Evolutionary conservation across 2,329 filamentous ascomycete genomes (phyloP).

Genomic region (Nothomitra cinnamomea): DNA sequence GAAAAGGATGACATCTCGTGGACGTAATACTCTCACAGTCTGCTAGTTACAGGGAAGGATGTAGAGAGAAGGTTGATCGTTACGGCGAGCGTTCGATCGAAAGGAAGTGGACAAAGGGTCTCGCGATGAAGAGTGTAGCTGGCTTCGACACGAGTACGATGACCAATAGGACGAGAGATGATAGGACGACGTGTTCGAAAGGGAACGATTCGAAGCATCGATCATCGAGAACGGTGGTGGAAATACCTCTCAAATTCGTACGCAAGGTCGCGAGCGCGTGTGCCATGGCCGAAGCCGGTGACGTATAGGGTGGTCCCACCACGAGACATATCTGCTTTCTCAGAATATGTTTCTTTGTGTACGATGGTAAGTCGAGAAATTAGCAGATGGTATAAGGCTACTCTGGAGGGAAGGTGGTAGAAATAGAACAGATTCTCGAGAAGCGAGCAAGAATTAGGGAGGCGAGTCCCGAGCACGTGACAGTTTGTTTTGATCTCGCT

Average conservation of each 20-base stretch:
- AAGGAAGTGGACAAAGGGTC: constrained; percentile 20
- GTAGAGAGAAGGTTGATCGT: constrained; percentile 18
- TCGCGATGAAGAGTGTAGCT: constrained; percentile 10
- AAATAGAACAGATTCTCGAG: too few relatives aligned
- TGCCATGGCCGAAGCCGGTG: constrained; percentile 97
- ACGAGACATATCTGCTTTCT: constrained; percentile 57
- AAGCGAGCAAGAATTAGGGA: too few relatives aligned
- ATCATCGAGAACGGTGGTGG: constrained; percentile 27
- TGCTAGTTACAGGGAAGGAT: constrained; percentile 15
- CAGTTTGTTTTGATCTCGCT: too few relatives aligned
- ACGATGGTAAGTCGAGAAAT: not conserved
- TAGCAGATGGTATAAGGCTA: not conserved
- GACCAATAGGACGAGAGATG: constrained; percentile 3
- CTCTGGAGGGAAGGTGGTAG: too few relatives aligned
- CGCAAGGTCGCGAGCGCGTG: constrained; percentile 94
- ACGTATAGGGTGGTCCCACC: constrained; percentile 86
- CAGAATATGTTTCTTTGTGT: constrained; percentile 5
- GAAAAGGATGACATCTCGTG: constrained; percentile 9
- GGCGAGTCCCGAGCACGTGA: too few relatives aligned
- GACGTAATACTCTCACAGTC: constrained; percentile 7
- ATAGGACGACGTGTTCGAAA: constrained; percentile 1
- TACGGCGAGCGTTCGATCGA: constrained; percentile 32
- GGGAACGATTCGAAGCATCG: constrained; percentile 16
- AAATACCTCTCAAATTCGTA: constrained; percentile 99
- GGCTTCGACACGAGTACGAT: constrained; percentile 4